phyloP scores from a whole-genome alignment of 2,329 filamentous ascomycete genomes.

The Stachybotrys chlorohalonatus region DNA sequence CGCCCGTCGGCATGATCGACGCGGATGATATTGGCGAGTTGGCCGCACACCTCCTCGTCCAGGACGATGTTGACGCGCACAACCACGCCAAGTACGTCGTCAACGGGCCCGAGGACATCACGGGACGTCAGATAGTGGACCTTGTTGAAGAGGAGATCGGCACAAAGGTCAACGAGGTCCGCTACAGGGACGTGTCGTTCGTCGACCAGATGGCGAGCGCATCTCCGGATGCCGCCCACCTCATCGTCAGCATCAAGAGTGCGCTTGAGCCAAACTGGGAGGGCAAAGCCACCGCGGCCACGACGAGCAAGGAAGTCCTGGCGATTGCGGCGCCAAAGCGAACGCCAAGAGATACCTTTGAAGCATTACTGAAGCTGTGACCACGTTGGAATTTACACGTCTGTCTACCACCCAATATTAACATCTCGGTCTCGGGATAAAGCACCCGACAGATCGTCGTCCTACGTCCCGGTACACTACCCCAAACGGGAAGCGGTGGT shows the following conservation, averaged over 20 bases:
- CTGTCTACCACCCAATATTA: background rate
- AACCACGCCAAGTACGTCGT: background rate
- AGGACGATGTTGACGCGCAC: background rate
- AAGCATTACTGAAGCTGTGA: background rate
- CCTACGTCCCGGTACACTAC: background rate
- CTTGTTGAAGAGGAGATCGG: background rate
- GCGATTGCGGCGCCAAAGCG: background rate
- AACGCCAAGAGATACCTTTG: background rate
- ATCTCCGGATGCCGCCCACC: background rate
- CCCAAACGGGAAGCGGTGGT: background rate
- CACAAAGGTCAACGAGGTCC: background rate
- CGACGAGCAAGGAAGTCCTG: background rate
- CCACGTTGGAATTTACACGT: too few species aligned
- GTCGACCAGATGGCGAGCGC: background rate
- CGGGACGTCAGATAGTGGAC: background rate
- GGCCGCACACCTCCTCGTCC: background rate
- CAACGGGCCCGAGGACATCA: background rate
- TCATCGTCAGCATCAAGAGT: background rate
- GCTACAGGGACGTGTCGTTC: background rate
- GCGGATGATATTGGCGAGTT: background rate
- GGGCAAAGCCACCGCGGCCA: background rate
- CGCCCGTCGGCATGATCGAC: background rate
- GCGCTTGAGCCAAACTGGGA: background rate
- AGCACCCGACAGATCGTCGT: background rate
- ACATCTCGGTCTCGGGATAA: background rate